Evolutionary conservation across 345 rosid species (phyloP).

Genomic region (Camelina laxa): DNA sequence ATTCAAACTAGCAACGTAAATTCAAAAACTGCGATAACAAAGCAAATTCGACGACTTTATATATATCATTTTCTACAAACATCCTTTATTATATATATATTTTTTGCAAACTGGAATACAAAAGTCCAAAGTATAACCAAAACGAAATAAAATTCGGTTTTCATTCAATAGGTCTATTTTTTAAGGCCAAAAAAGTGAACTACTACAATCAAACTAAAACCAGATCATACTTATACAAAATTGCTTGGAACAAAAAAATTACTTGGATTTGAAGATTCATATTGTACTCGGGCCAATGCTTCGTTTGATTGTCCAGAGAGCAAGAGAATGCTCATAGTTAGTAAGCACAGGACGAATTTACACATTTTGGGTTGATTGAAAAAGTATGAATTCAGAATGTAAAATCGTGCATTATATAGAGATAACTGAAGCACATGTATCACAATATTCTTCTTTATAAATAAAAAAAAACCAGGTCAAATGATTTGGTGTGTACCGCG

Average conservation of each 20-base stretch:
- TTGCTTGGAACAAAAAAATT: neutral
- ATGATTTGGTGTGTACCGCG: neutral
- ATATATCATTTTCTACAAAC: too few species aligned
- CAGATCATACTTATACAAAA: neutral
- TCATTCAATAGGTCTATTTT: neutral
- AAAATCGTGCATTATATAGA: neutral
- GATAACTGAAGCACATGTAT: neutral
- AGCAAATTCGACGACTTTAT: neutral
- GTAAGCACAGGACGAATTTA: neutral
- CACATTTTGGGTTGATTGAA: constrained; percentile 9
- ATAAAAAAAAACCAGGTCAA: neutral
- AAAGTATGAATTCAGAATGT: neutral
- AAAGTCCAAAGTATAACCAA: neutral
- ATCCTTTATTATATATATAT: too few species aligned
- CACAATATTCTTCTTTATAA: neutral
- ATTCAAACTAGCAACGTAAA: too few species aligned
- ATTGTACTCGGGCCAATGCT: constrained; percentile 6
- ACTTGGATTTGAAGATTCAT: neutral
- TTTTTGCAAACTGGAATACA: neutral
- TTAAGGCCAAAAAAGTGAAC: neutral
- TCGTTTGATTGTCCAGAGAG: neutral
- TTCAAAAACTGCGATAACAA: too few species aligned
- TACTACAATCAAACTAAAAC: neutral
- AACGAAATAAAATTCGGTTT: neutral
- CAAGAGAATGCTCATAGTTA: constrained; percentile 14